Conservation (phyloP, 768 basidiomycete genomes). For the Nidula microcarpa region DNA sequence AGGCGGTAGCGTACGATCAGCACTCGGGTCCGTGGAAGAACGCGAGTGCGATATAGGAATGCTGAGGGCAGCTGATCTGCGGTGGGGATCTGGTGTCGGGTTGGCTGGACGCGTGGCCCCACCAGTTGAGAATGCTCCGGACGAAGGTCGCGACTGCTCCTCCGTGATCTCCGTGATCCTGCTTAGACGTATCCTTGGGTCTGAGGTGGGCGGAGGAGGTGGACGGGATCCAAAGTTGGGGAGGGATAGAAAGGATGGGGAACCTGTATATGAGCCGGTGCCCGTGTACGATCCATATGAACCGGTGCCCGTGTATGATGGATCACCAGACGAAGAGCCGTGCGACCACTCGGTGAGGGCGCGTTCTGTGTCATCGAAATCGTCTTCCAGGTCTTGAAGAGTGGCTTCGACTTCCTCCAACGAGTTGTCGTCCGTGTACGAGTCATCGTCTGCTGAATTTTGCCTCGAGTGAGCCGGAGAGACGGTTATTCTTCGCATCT, state of each 20-base stretch:
- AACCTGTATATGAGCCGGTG: slow-evolving; percentile 39
- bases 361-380: slow-evolving; percentile 63
- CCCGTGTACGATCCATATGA: slow-evolving; percentile 36
- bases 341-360: slow-evolving; percentile 67
- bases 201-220: slow-evolving; percentile 24
- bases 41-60: slow-evolving; percentile 46
- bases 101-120: slow-evolving; percentile 30
- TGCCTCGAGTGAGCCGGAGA: slow-evolving; percentile 44
- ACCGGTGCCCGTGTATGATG: slow-evolving; percentile 38
- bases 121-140: slow-evolving; percentile 32
- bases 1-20: slow-evolving; percentile 41
- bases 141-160: slow-evolving; percentile 54
- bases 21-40: slow-evolving; percentile 53
- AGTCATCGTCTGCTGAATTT: slow-evolving; percentile 29
- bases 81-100: slow-evolving; percentile 40
- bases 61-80: slow-evolving; percentile 42
- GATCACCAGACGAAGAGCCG: slow-evolving; percentile 24
- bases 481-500: slow-evolving; percentile 51
- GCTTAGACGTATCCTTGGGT: slow-evolving; percentile 54
- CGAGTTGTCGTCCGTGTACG: slow-evolving; percentile 52
- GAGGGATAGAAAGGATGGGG: slow-evolving; percentile 42
- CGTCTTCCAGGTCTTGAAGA: slow-evolving; percentile 63
- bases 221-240: slow-evolving; percentile 35
- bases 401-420: slow-evolving; percentile 73
- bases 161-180: slow-evolving; percentile 80